Evolutionary conservation across 352 stramenopile species (phyloP), one percentile per base, ranked within the genome.

Genomic region (Saprolegnia diclina): DNA sequence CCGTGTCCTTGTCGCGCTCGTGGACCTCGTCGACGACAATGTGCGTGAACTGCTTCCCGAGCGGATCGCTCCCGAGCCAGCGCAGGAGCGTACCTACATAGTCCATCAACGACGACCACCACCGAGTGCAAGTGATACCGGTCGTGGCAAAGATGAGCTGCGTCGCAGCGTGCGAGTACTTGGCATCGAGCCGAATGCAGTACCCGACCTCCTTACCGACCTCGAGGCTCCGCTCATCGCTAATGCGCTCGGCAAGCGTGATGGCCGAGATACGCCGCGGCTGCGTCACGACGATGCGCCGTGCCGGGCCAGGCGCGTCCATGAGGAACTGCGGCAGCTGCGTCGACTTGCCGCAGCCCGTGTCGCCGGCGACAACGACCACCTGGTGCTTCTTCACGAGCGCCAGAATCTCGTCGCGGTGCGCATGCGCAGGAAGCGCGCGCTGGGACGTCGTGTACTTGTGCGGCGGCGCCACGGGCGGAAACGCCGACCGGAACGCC

Each of bases 61-160:
- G 74, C 11, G 85, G 80, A 64, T 96, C 91, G 61, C 76, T 78
- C 52, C 84, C 83, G 29, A 95, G 80, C 82, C 82, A 94, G 56
- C 91, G 90, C 0, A 97, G 74, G 40, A 97, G 76, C 66, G 83
- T 91, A n/a, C 86, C 62, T 68, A 5, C 14, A 19, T 29, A 26
- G 14, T 7, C 11, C 13, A 48, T 4, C 3, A 54, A n/a, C 18
- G 18, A 48, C 21, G 16, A 64, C 22, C 10, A 22, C 22, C 38
- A 2, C 16, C 29, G 24, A 97, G 76, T 56, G 90, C 77, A 10
- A 89, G 52, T 37, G 21, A 98, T 80, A 50, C 92, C 97, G 5
- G 96, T 99, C n/a, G 97, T 99, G 73, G 92, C 98, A 76, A 99
- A 99, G 32, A 99, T 86, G 10, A 99, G 79, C 24, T 96, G 88